Base-by-base conservation (phyloP, 139 green algal genomes). In the Ulvella scutata region DNA sequence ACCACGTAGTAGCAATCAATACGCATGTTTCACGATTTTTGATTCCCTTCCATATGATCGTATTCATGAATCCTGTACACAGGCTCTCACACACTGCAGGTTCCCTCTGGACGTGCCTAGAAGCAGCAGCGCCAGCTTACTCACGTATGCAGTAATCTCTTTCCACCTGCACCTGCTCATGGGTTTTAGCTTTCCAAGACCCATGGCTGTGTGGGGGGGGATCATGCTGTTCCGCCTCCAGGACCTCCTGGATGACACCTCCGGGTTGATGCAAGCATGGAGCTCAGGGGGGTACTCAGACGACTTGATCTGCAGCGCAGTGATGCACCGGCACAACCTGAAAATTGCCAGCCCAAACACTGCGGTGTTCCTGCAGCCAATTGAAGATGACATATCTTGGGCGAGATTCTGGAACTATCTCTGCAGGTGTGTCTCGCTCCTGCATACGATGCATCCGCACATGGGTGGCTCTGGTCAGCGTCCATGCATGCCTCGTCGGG, bases 101-200 rank as follows among this genome's bases (percentile, higher is more conserved):
- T n/a, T n/a, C n/a, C 51, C 51, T 1, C 33, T 67, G 31, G 51
- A 67, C 51, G 13, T 67, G 7, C 51, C 51, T 0, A 31, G n/a
- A 36, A 6, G 51, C 33, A n/a, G 4, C 6, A 6, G 51, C 33
- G 51, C 51, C 13, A 67, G 9, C 51, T 26, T 67, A 7, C 33
- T 67, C 33, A 26, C 51, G 1, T 67, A 67, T 67, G 51, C 51
- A 67, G 20, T 67, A 7, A n/a, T 67, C 20, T 26, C 51, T 23
- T 67, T 67, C 51, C 51, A 67, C 51, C 33, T 67, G n/a, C 31
- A 67, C n/a, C 51, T 67, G 13, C 31, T 67, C 51, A 67, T 67
- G 7, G n/a, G n/a, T 26, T 67, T 67, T 23, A 67, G 51, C 20
- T 10, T 23, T 23, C 51, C 51, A 31, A 10, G 20, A 0, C n/a